phyloP scores from a whole-genome alignment of 1,284 basidiomycete species.

The Xerocomus cyaneibrunnescens region DNA sequence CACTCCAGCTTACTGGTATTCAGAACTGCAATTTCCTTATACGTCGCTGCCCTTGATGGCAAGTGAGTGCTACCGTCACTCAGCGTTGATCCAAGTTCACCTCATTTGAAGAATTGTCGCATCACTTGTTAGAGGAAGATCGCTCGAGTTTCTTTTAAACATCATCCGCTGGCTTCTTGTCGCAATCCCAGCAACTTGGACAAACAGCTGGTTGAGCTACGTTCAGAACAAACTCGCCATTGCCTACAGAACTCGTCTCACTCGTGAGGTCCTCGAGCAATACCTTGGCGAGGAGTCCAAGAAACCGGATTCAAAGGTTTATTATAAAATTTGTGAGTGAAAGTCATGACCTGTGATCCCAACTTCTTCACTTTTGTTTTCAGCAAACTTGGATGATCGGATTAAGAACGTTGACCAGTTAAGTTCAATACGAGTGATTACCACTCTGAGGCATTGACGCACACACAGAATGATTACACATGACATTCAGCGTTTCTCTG shows the following conservation, averaged over 20 bases:
- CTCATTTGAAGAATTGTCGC: constrained; percentile 76
- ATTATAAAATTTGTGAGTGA: constrained; percentile 85
- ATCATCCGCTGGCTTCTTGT: constrained; percentile 90
- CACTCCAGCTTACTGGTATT: constrained; percentile 89
- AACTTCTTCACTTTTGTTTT: constrained; percentile 4
- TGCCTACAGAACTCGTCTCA: constrained; percentile 89
- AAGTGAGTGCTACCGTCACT: constrained; percentile 52
- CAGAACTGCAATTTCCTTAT: constrained; percentile 90
- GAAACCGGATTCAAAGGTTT: constrained; percentile 67
- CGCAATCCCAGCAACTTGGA: constrained; percentile 95
- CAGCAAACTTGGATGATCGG: constrained; percentile 89
- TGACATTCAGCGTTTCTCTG: constrained; percentile 93
- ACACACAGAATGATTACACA: constrained; percentile 82
- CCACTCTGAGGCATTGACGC: constrained; percentile 7
- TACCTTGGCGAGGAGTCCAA: constrained; percentile 82
- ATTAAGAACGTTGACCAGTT: constrained; percentile 97
- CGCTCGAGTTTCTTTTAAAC: constrained; percentile 78
- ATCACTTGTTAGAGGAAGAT: constrained; percentile 88
- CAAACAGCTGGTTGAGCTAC: constrained; percentile 94
- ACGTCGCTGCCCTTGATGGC: constrained; percentile 93
- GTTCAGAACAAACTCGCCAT: constrained; percentile 93
- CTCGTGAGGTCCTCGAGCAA: constrained; percentile 76
- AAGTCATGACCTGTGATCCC: neutral
- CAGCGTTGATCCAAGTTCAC: neutral
- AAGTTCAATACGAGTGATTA: constrained; percentile 21